Evolutionary conservation across 108 stramenopile genomes (phyloP), one percentile per base, ranked within the genome.

Genomic region (Asterionellopsis glacialis): DNA sequence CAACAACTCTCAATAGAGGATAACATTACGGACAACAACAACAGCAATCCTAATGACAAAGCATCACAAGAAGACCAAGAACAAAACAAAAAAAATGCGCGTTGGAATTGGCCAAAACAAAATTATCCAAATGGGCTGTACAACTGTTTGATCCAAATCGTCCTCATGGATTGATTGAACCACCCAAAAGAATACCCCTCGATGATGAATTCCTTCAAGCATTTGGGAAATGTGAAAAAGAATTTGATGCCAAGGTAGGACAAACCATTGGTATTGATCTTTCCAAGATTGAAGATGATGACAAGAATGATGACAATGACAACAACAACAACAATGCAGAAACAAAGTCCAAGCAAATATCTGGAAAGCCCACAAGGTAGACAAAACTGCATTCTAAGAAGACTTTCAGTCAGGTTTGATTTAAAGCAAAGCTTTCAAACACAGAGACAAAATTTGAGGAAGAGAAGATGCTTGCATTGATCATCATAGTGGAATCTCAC

Each of bases 121-220:
- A 81, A 16, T 58, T 91, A 26, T 87, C 85, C 40, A 91, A 91
- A 63, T 92, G 83, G 83, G 87, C 87, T 0, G 80, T 75, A 11
- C 73, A 86, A 22, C 58, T 88, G 39, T 89, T 93, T 75, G 85
- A 89, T 77, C 91, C 83, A 1, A 74, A 87, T 81, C 79, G 91
- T 41, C 76, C 81, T 11, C 39, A 64, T 45, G 86, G 86, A 45
- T 51, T 93, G 28, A 70, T 93, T 45, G 76, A 80, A 68, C 50
- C 68, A 12, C 79, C 79, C 0, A 40, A 57, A 52, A 65, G 41
- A 1, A 81, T 81, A 55, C 84, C 79, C 11, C 50, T 78, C 43
- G 76, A 81, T 55, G 86, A 83, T 69, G 82, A 89, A 76, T 84
- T 89, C 65, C 62, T 93, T 19, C 67, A 69, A 61, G 87, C 83